A percentile compares a stretch with the other conserved stretches of the same genome.
Evolutionary conservation across 345 rosid species (phyloP).

Genomic region (Citrus unshiu): DNA sequence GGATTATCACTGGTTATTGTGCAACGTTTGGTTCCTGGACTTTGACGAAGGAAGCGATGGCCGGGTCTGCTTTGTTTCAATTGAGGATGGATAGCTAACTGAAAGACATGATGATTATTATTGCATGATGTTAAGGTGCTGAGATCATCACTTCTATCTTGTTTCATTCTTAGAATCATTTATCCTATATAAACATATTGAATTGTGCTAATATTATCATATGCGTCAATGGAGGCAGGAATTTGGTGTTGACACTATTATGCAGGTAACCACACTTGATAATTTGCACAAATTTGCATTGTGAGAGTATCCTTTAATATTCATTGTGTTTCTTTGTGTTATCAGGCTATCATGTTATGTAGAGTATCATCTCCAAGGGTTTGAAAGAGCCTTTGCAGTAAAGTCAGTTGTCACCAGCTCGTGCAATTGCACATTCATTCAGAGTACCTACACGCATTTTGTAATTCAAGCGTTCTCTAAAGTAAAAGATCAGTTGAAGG

Average conservation of each 20-base stretch:
- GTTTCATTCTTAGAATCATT: neutral
- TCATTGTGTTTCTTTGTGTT: constrained; percentile 11
- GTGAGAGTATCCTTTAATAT: neutral
- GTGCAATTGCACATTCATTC: too few relatives aligned
- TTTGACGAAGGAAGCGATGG: constrained; percentile 2
- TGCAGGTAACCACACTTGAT: constrained; percentile 50
- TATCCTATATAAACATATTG: neutral
- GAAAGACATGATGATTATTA: constrained; percentile 78
- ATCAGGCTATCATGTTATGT: constrained; percentile 92
- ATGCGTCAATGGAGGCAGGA: constrained; percentile 93
- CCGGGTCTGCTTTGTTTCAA: constrained; percentile 49
- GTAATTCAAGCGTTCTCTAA: too few relatives aligned
- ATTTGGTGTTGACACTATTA: constrained; percentile 65
- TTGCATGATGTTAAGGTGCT: constrained; percentile 73
- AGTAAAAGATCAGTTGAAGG: too few relatives aligned
- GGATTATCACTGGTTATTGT: too few relatives aligned
- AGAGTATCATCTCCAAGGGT: neutral
- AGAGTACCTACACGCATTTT: too few relatives aligned
- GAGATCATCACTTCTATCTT: neutral
- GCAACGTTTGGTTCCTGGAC: neutral
- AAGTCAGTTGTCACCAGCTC: too few relatives aligned
- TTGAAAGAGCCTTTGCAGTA: too few relatives aligned
- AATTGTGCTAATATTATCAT: neutral
- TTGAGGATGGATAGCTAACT: constrained; percentile 89
- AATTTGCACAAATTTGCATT: constrained; percentile 4